These are phyloP conservation scores for Melampsora americana DNA, from an alignment of 1,284 basidiomycete genomes.

Conservation along the genomic window DNA sequence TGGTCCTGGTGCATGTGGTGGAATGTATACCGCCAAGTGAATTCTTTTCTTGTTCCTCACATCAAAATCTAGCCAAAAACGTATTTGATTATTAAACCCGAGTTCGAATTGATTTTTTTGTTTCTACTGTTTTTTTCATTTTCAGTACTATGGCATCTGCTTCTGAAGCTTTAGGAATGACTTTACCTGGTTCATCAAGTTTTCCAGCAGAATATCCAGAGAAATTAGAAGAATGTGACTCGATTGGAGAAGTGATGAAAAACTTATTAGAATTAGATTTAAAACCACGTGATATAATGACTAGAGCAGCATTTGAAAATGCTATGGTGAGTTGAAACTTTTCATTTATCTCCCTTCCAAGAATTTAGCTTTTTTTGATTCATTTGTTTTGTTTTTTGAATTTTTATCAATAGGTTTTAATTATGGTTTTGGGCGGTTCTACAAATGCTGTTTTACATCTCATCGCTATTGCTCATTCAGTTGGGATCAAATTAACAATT, in stretches of 20 bases:
- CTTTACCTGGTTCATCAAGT: slow-evolving; percentile 81
- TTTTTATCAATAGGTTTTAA: slow-evolving; percentile 57
- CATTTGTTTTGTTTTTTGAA: slow-evolving; percentile 47
- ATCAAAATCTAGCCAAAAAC: slow-evolving; percentile 49
- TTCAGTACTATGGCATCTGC: slow-evolving; percentile 92
- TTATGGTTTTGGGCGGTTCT: slow-evolving; percentile 89
- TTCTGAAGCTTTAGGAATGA: slow-evolving; percentile 87
- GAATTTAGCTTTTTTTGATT: slow-evolving; percentile 46
- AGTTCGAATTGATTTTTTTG: too few species aligned
- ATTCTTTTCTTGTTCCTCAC: slow-evolving; percentile 53
- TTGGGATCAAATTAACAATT: slow-evolving; percentile 73
- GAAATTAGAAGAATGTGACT: slow-evolving; percentile 79
- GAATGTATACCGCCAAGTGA: slow-evolving; percentile 66
- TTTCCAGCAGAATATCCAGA: slow-evolving; percentile 67
- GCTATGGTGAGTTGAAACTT: slow-evolving; percentile 45
- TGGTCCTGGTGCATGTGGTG: slow-evolving; percentile 92
- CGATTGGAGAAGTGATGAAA: slow-evolving; percentile 76
- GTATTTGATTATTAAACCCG: slow-evolving; percentile 41
- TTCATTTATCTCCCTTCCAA: slow-evolving; percentile 56
- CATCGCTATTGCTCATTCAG: slow-evolving; percentile 82
- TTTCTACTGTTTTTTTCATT: slow-evolving; percentile 54
- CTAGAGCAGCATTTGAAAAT: slow-evolving; percentile 51
- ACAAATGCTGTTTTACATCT: slow-evolving; percentile 90
- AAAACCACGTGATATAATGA: slow-evolving; percentile 67
- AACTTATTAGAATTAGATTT: slow-evolving; percentile 77